Percentiles rank a stretch among this genome's conserved stretches.
phyloP scores from a whole-genome alignment of 192 early-diverging fungal genomes.

The Coemansia reversa region DNA sequence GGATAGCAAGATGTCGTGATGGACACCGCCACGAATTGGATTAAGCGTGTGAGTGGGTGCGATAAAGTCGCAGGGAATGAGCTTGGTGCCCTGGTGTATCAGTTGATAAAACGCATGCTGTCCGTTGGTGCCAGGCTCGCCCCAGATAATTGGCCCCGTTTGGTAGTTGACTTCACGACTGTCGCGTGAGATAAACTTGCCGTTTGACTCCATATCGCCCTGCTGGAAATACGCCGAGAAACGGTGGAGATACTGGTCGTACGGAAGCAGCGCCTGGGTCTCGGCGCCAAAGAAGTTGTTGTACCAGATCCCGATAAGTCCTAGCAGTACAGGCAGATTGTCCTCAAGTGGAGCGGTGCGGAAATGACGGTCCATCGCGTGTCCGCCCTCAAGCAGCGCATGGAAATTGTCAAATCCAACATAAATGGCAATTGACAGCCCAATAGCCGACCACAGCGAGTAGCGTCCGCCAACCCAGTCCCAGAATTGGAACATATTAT shows the following conservation, averaged over 20 bases:
- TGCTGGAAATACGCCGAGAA: conserved; percentile 99
- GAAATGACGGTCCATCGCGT: conserved; percentile 98
- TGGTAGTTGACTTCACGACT: conserved; percentile 77
- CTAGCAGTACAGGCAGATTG: conserved; percentile 91
- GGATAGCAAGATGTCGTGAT: conserved; percentile 96
- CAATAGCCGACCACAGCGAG: conserved; percentile 99
- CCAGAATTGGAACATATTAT: conserved; percentile 99
- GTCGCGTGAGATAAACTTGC: conserved; percentile 88
- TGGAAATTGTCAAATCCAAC: conserved; percentile 95
- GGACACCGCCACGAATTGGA: conserved; percentile 77
- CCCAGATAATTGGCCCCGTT: conserved; percentile 98
- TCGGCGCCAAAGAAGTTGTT: conserved; percentile 98
- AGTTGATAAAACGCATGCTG: conserved; percentile 99
- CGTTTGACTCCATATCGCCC: conserved; percentile 99
- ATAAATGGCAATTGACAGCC: conserved; percentile 94
- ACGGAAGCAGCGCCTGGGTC: conserved; percentile 92
- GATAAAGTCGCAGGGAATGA: conserved; percentile 94
- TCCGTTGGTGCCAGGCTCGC: conserved; percentile 98
- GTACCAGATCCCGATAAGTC: conserved; percentile 92
- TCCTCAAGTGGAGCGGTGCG: conserved; percentile 84
- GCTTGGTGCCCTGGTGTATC: conserved; percentile 98
- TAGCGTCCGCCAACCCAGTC: conserved; percentile 99
- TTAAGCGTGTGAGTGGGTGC: conserved; percentile 93
- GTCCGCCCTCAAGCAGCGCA: conserved; percentile 82
- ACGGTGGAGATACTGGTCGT: conserved; percentile 98